These are phyloP conservation scores for Azolla pinnata DNA, from an alignment of 75 land plant genomes.

Conservation along the genomic window DNA sequence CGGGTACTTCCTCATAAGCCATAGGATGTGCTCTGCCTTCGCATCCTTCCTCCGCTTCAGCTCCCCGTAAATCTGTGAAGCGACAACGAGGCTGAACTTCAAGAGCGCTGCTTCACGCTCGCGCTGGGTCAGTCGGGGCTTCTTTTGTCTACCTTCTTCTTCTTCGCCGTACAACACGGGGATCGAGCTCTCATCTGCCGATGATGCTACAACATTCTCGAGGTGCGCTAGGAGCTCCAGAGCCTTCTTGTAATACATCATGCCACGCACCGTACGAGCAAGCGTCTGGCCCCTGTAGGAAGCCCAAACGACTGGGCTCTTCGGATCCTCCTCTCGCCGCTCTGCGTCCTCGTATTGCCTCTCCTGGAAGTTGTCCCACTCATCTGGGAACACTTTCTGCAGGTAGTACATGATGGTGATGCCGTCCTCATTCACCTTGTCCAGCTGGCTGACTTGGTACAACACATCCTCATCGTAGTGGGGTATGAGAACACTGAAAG, in stretches of 20 bases:
- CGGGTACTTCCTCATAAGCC: conserved; percentile 56
- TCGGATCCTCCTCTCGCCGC: background rate
- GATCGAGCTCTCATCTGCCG: too few relatives aligned
- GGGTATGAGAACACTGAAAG: conserved; percentile 39
- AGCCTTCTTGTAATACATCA: conserved; percentile 44
- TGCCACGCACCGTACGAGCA: conserved; percentile 43
- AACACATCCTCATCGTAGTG: conserved; percentile 37
- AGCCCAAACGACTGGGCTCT: conserved; percentile 27
- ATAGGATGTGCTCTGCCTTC: conserved; percentile 77
- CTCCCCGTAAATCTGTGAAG: conserved; percentile 92
- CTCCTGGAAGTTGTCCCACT: conserved; percentile 29
- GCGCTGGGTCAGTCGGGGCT: conserved; percentile 37
- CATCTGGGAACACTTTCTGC: conserved; percentile 29
- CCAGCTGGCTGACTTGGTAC: conserved; percentile 20
- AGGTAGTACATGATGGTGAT: conserved; percentile 31
- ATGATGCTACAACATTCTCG: conserved; percentile 13
- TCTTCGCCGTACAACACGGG: too few relatives aligned
- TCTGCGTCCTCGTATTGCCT: conserved; percentile 7
- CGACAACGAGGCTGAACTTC: conserved; percentile 91
- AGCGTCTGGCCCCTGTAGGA: conserved; percentile 45
- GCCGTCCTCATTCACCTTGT: conserved; percentile 34
- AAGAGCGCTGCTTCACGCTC: conserved; percentile 80
- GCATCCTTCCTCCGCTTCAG: conserved; percentile 63
- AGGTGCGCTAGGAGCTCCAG: conserved; percentile 32
- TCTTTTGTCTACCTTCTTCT: background rate